Evolutionary conservation across 2,329 filamentous ascomycete genomes (phyloP).

Genomic region (Westerdykella sp.): DNA sequence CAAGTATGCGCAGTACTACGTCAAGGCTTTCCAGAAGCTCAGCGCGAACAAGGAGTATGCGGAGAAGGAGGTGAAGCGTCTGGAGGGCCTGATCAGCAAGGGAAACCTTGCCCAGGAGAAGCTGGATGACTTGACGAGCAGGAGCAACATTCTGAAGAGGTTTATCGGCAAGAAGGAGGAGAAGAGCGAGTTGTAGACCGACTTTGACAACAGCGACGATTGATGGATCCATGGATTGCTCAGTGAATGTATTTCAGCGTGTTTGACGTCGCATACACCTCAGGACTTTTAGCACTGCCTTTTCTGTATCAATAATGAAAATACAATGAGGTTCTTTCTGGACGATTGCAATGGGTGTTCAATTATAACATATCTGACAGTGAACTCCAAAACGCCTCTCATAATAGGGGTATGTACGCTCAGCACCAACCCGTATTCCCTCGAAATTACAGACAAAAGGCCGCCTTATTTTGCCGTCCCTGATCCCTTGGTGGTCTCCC

Average conservation of each 20-base stretch:
- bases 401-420: too few species aligned
- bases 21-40: slow-evolving; percentile 84
- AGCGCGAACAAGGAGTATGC: slow-evolving; percentile 70
- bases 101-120: slow-evolving; percentile 79
- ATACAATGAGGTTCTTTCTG: too few species aligned
- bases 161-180: slow-evolving; percentile 56
- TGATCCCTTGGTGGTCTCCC: slow-evolving; percentile 35
- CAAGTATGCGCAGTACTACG: slow-evolving; percentile 90
- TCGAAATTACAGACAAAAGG: too few species aligned
- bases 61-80: slow-evolving; percentile 75
- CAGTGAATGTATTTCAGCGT: too few species aligned
- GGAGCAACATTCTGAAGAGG: slow-evolving; percentile 79
- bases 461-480: slow-evolving; percentile 18
- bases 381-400: too few species aligned
- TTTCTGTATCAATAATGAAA: too few species aligned
- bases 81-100: slow-evolving; percentile 77
- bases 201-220: neutral
- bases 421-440: too few species aligned
- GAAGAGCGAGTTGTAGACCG: slow-evolving; percentile 66
- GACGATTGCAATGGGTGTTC: too few species aligned
- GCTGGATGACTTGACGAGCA: slow-evolving; percentile 77
- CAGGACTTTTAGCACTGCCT: too few species aligned
- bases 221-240: neutral
- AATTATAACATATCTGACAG: too few species aligned
- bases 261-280: too few species aligned